Percentiles rank a stretch among this genome's conserved stretches.
These are phyloP conservation scores for Alternaria sp. DNA, from an alignment of 2,329 filamentous ascomycete genomes.

Conservation along the genomic window DNA sequence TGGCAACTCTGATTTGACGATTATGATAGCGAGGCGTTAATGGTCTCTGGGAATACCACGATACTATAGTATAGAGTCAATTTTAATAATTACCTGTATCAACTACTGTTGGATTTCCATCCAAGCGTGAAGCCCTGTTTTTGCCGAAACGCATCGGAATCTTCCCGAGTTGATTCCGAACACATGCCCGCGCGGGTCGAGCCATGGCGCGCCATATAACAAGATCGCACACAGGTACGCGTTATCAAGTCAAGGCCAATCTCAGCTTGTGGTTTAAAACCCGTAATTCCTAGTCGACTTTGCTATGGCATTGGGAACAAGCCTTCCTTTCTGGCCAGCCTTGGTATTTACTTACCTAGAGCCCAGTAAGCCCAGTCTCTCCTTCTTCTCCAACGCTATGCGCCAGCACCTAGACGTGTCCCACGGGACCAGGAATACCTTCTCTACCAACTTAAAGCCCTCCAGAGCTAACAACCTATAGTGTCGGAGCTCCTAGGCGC, in stretches of 20 bases:
- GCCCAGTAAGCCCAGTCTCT: constrained; percentile 26
- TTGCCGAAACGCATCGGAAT: neutral
- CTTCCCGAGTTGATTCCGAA: neutral
- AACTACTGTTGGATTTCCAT: neutral
- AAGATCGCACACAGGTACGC: neutral
- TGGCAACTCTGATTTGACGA: neutral
- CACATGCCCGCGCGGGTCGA: neutral
- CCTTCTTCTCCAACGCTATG: neutral
- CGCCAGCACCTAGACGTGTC: neutral
- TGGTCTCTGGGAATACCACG: neutral
- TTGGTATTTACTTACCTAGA: constrained; percentile 40
- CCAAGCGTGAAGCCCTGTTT: neutral
- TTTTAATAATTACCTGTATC: neutral
- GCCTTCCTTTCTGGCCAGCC: constrained; percentile 36
- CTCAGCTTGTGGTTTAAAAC: neutral
- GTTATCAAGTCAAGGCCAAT: neutral
- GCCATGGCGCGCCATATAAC: neutral
- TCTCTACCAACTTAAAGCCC: neutral
- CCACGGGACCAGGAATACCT: neutral
- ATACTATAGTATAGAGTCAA: neutral
- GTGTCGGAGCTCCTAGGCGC: constrained; percentile 23
- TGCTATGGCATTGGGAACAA: constrained; percentile 26
- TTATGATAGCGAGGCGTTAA: constrained; percentile 3
- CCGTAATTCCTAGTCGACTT: neutral
- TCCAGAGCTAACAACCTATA: neutral